Base-by-base conservation (phyloP, 441 rosid species). In the Gossypium trilobum region DNA sequence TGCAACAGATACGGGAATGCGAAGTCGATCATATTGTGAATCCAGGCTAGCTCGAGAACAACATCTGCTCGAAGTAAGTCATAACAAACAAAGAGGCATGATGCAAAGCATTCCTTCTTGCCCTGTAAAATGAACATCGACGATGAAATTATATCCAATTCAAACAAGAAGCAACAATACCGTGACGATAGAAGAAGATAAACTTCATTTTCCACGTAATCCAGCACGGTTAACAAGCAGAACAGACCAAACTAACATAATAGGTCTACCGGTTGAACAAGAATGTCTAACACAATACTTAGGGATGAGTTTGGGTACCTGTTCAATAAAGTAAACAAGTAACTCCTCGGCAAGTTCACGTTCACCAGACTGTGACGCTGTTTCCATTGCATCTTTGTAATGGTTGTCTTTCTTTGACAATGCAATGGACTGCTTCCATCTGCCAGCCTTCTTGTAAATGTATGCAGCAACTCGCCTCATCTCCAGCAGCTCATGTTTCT, bases 391-490 rank as follows among this genome's bases (percentile, higher is more conserved):
- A 88, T 95, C 97, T 77, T 85, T 95, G 85, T 90, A 95, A 73
- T 84, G 90, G 73, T 85, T 90, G 77, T 92, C 99, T 31, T 31
- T 31, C 36, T 31, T 31, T 31, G 36, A 31, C 36, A 31, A 31
- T 31, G 36, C 94, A 85, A 95, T 93, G 7, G 99, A 95, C 68
- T 86, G 93, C 98, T 90, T 95, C 99, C 99, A 95, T 81, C 99
- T 85, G 78, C 98, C 97, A 2, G 98, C 98, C 83, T 95, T 95
- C 79, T 95, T 95, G 84, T 95, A 95, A 46, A 95, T 93, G 73
- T 93, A 95, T 44, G 99, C 98, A 78, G 99, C 99, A 68, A 95
- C 98, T 67, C 99, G 98, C 71, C 99, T 89, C 99, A 95, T 95
- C 82, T 95, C 99, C 14, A 95, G 89, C 50, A 95, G 94, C 85